Conservation (phyloP, 2,329 filamentous ascomycete genomes). For the Daldinia sp. region DNA sequence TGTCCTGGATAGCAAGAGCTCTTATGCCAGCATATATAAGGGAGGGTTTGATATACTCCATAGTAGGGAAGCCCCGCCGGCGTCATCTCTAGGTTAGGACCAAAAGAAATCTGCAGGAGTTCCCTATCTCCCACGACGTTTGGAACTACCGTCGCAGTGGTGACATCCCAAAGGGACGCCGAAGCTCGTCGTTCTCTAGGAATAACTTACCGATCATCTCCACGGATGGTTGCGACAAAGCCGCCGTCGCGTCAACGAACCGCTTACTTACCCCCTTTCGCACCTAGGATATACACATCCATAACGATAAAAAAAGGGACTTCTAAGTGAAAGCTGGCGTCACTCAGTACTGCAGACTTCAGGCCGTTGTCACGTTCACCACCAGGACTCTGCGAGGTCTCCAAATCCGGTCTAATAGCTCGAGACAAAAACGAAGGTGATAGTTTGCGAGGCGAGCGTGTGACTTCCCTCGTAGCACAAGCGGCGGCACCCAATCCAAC, state of each 20-base stretch:
- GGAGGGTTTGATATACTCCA: background rate
- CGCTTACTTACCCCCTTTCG: background rate
- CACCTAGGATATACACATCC: background rate
- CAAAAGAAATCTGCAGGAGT: background rate
- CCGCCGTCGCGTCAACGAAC: background rate
- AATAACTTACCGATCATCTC: background rate
- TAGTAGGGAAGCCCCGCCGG: background rate
- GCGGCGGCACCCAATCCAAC: background rate
- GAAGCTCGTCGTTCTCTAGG: background rate
- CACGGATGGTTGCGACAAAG: background rate
- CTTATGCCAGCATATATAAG: background rate
- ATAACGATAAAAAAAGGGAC: background rate
- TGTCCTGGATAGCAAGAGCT: background rate
- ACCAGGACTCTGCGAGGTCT: background rate
- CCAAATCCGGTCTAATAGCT: background rate
- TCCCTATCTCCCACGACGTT: background rate
- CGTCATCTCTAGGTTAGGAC: background rate
- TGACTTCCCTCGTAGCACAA: background rate
- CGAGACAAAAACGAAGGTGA: background rate
- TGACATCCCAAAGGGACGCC: background rate
- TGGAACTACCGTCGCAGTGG: background rate
- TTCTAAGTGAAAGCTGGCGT: background rate
- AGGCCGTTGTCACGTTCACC: background rate
- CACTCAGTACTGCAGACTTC: background rate
- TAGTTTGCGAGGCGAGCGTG: background rate